Base-by-base conservation (phyloP, 2,329 filamentous ascomycete species). In the Phialophora tarda region DNA sequence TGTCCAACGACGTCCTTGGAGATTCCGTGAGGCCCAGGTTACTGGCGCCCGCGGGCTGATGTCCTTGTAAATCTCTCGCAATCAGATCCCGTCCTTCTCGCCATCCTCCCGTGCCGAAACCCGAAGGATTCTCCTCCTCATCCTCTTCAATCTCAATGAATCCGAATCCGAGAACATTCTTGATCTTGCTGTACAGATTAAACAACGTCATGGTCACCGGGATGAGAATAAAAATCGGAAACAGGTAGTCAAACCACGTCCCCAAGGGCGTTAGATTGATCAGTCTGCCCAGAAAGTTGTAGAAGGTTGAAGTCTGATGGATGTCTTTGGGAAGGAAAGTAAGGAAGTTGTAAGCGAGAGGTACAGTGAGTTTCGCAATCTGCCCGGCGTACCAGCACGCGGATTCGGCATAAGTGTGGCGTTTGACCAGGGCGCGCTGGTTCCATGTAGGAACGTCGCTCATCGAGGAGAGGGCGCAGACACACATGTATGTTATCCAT, bases 391-490 rank as follows among this genome's bases (percentile, higher is more conserved):
- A 99, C 93, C 96, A 99, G 72, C 94, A 96, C 0, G 95, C 95
- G 58, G 90, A 92, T 77, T 98, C 95, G 67, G 92, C 89, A 65
- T 96, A 94, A 0, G 95, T 99, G 75, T 96, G 95, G 64, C 95
- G 89, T 66, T 87, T 88, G 55, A 98, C 94, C 5, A 99, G 83
- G 0, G 95, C 94, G 38, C 95, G 88, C 57, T 96, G 95, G 64
- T 95, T 91, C 95, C 95, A 99, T n/a, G 97, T 93, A 75, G 95
- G 96, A 73, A 97, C 92, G 75, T 97, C 92, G 14, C 90, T 92
- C 74, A 99, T 89, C 7, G 93, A 93, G 64, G 88, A 91, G 59
- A 98, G 86, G 4, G 95, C 92, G 55, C 93, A 93, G 14, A 91
- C 84, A 77, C 91, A 96, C 95, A 99, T 99, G 82, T 99, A 99